Percentiles rank a stretch among this genome's conserved stretches.
Evolutionary conservation across 495 filamentous ascomycete species (phyloP).

Genomic region (Xylaria curta): DNA sequence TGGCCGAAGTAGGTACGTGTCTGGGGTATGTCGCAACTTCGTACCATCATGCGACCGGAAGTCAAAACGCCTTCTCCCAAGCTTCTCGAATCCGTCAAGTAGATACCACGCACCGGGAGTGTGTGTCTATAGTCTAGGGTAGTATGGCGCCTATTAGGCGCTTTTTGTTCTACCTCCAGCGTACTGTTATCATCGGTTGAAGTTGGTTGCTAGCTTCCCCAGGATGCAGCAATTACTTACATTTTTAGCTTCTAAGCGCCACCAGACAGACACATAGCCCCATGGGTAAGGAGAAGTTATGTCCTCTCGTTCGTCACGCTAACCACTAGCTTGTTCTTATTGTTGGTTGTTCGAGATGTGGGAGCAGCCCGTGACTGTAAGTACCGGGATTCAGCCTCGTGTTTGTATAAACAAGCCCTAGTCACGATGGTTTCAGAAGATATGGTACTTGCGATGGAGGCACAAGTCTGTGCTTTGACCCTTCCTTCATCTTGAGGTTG

Average conservation of each 20-base stretch:
- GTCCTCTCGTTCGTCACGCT: background rate
- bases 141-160: background rate
- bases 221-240: background rate
- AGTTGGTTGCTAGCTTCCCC: background rate
- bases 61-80: background rate
- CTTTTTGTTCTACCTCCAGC: background rate
- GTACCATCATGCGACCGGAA: background rate
- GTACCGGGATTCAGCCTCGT: conserved; percentile 1
- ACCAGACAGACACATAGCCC: background rate
- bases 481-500: background rate
- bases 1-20: background rate
- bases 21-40: background rate
- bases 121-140: background rate
- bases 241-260: conserved; percentile 16
- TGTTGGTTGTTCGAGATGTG: conserved; percentile 5
- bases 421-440: background rate
- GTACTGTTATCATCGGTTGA: background rate
- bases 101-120: background rate
- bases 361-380: background rate
- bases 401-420: background rate
- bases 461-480: too few relatives aligned
- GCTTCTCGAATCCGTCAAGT: background rate
- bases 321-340: background rate
- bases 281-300: background rate
- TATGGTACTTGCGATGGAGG: background rate